These are phyloP conservation scores for Uronychia setigera DNA, from an alignment of 73 alveolate genomes.

Conservation along the genomic window DNA sequence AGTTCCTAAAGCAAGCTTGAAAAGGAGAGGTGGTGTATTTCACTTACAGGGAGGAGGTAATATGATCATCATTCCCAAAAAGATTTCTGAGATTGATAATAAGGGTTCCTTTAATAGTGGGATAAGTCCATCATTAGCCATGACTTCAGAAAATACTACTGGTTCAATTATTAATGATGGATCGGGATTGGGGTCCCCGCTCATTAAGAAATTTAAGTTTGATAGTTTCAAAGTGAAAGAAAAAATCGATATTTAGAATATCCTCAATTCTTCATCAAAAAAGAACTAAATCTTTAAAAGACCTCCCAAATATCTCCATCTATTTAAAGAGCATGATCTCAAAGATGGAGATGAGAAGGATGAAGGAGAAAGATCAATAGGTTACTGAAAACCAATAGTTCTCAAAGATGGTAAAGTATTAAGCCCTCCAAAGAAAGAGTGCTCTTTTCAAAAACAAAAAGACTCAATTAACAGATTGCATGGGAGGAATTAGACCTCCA, in stretches of 20 bases:
- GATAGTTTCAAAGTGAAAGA: neutral
- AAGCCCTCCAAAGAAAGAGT: too few relatives aligned
- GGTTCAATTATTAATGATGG: neutral
- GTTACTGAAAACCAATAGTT: too few relatives aligned
- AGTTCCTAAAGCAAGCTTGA: neutral
- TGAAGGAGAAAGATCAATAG: too few relatives aligned
- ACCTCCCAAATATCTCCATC: neutral
- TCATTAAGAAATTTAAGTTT: neutral
- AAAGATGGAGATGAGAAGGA: too few relatives aligned
- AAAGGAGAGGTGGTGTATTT: neutral
- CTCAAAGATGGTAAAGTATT: too few relatives aligned
- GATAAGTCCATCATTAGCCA: neutral
- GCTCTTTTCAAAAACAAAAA: too few relatives aligned
- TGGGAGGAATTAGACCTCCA: too few relatives aligned
- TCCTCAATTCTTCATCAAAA: neutral
- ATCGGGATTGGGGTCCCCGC: neutral
- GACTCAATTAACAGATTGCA: too few relatives aligned
- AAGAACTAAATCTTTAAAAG: neutral
- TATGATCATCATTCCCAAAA: neutral
- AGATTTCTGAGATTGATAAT: neutral
- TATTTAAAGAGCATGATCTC: neutral
- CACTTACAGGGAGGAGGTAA: neutral
- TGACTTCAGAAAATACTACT: neutral
- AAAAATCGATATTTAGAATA: neutral
- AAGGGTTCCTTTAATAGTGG: neutral